Percentiles rank a stretch among this genome's conserved stretches.
phyloP scores from a whole-genome alignment of 2,329 filamentous ascomycete genomes.

The Rosellinia necatrix region DNA sequence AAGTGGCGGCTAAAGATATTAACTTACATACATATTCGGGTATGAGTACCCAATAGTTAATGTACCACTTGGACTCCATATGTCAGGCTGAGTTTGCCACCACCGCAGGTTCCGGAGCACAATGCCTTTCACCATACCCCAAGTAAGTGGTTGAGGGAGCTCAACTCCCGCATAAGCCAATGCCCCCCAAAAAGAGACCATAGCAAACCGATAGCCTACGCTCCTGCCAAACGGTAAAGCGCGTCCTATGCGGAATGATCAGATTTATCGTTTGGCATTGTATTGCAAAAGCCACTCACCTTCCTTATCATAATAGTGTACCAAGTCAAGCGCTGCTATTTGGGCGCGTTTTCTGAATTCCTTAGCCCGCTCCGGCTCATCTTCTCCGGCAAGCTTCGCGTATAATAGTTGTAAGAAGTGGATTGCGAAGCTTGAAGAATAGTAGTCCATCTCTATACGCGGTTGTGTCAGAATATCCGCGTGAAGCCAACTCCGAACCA shows the following conservation, averaged over 20 bases:
- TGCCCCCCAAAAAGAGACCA: slow-evolving; percentile 83
- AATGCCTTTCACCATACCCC: slow-evolving; percentile 80
- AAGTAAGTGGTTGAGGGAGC: slow-evolving; percentile 71
- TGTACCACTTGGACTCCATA: slow-evolving; percentile 76
- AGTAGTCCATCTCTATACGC: slow-evolving; percentile 75
- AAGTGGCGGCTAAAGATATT: background rate
- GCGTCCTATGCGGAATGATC: slow-evolving; percentile 48
- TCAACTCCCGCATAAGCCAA: slow-evolving; percentile 77
- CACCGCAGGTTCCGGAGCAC: slow-evolving; percentile 75
- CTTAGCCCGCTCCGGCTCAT: slow-evolving; percentile 67
- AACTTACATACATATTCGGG: slow-evolving; percentile 71
- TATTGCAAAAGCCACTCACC: slow-evolving; percentile 39
- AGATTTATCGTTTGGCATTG: background rate
- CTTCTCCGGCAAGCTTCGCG: slow-evolving; percentile 69
- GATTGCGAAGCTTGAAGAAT: slow-evolving; percentile 81
- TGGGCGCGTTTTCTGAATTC: slow-evolving; percentile 73
- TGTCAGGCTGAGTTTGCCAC: slow-evolving; percentile 77
- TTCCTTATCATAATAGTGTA: slow-evolving; percentile 76
- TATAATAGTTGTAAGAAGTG: slow-evolving; percentile 81
- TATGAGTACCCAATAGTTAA: slow-evolving; percentile 78
- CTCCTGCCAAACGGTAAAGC: slow-evolving; percentile 79
- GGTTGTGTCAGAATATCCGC: slow-evolving; percentile 14
- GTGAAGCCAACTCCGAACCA: background rate
- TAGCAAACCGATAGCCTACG: slow-evolving; percentile 81
- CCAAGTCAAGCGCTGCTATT: slow-evolving; percentile 69